Evolutionary conservation across 768 basidiomycete species (phyloP), one percentile per base, ranked within the genome.

Genomic region (Hemileccinum impolitum): DNA sequence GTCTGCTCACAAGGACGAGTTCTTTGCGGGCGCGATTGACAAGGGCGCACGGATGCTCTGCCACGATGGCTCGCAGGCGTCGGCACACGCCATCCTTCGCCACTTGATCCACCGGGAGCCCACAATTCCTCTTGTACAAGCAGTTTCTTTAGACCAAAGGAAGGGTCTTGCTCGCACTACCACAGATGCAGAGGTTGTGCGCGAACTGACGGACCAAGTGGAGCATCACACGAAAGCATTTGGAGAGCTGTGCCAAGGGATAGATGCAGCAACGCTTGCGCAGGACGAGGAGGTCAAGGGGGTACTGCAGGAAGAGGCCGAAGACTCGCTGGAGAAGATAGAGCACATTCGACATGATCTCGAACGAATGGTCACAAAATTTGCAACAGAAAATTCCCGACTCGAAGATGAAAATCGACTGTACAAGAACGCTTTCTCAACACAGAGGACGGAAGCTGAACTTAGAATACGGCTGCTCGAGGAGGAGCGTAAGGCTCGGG

Each of bases 21-120:
- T 76, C 57, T 81, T 79, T 60, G 71, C 74, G 38, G 65, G 69
- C 3, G 76, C 70, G 1, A 55, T 80, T 3, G 71, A 74, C 18
- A 73, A 73, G 41, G 75, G 76, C 9, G 78, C 77, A 8, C 63
- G 62, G 18, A 50, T 79, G 18, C 52, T 67, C 10, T 70, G 72
- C 17, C 74, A 79, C 47, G 57, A 71, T 37, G 70, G 71, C 35
- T 72, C 70, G 8, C 43, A 66, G 3, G 63, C 67, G 21, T 78
- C 78, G 1, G 79, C 75, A 1, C 72, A 71, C 3, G 57, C 53
- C n/a, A 75, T 80, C 43, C 53, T 83, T 4, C 69, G 70, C 3
- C 62, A 65, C 15, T 60, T 83, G 41, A 49, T 78, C 10, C 45
- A 60, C 37, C 73, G 70, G 13, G 56, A 53, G 14, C 68, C 75